Conservation (phyloP, 208 protist species). For the Plasmodiophora brassicae region DNA sequence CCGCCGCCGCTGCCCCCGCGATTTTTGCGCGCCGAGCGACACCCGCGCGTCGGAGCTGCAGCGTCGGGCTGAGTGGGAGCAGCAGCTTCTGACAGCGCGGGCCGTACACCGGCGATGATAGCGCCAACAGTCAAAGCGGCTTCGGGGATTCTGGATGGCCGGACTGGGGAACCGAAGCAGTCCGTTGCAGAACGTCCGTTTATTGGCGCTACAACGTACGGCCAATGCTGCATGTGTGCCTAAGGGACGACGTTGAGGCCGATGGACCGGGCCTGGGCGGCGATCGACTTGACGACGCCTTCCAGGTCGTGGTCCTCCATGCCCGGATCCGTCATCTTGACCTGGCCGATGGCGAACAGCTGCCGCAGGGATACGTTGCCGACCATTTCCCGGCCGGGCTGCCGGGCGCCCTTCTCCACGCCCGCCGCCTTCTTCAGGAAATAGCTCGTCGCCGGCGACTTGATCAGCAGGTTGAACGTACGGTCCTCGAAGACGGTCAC, state of each 20-base stretch:
- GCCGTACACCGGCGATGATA: too few relatives aligned
- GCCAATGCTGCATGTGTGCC: too few relatives aligned
- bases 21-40: too few relatives aligned
- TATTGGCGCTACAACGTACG: too few relatives aligned
- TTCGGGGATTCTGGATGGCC: too few relatives aligned
- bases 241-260: not conserved
- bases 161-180: too few relatives aligned
- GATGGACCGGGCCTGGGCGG: not conserved
- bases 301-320: not conserved
- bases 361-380: not conserved
- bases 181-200: too few relatives aligned
- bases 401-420: conserved; percentile 27
- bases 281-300: not conserved
- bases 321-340: conserved; percentile 3
- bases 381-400: not conserved
- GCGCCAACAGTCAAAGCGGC: too few relatives aligned
- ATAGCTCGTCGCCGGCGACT: conserved; percentile 33
- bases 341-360: not conserved
- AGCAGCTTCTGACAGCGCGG: too few relatives aligned
- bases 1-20: too few relatives aligned
- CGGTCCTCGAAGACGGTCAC: conserved; percentile 33
- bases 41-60: too few relatives aligned
- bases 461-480: conserved; percentile 33
- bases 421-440: conserved; percentile 37
- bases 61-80: too few relatives aligned